Evolutionary conservation across 176 grass and related monocot genomes (phyloP), one percentile per base, ranked within the genome.

Genomic region (Carex myosuroides): DNA sequence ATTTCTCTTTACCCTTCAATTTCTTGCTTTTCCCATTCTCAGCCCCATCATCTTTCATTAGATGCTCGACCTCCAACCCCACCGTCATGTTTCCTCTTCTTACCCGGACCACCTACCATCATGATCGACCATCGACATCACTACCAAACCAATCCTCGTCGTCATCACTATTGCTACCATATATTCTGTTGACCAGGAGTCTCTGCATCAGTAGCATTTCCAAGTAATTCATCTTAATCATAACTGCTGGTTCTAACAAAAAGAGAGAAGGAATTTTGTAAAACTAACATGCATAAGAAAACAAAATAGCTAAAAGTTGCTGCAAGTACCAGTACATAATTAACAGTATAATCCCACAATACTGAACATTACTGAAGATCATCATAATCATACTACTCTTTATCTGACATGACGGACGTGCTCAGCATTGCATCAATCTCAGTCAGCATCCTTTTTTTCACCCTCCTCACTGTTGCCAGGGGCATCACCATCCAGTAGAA

Each of bases 171-270:
- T 81, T 1, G 20, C 39, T 20, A 82, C 53, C 83, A 29, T 29
- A 29, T 5, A 87, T 73, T 37, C 53, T 85, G 16, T 59, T 84
- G 63, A 87, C 13, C 67, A 85, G 41, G 79, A 63, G 90, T 60
- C 13, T 91, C 95, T 82, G 48, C 84, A 89, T 93, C 95, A 67
- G 81, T 91, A 52, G 54, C 95, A 84, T 93, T 82, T 90, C 76
- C 87, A 37, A 5, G 35, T 44, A 98, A 86, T 84, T 93, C 91
- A 26, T 85, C 87, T 63, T 98, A 91, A 81, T 94, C 95, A 81
- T 94, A 91, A 69, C 84, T 89, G 16, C 91, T 85, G 70, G 67
- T 46, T 39, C 56, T 64, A 26, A 10, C 4, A 82, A 9, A 41
- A 33, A 80, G 18, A 20, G n/a, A 42, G 12, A 82, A 26, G 16